Percentiles rank a stretch among this genome's conserved stretches.
phyloP scores from a whole-genome alignment of 768 basidiomycete species.

The Lanmaoa pseudosensibilis region DNA sequence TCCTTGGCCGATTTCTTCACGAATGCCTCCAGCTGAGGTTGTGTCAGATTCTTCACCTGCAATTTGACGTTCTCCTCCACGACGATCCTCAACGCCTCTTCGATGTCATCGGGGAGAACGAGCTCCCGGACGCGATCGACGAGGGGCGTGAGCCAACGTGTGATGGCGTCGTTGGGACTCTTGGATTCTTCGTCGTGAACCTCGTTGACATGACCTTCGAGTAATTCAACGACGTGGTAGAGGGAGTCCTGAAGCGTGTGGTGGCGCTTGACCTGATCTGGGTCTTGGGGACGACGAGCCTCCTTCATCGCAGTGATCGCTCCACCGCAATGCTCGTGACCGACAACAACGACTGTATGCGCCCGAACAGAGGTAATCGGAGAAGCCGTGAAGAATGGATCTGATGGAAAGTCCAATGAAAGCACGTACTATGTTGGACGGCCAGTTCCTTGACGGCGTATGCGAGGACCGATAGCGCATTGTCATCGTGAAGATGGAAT shows the following conservation, averaged over 20 bases:
- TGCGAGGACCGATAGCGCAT: conserved; percentile 63
- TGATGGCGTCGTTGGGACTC: conserved; percentile 49
- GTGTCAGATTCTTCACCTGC: conserved; percentile 49
- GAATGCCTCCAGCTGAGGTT: conserved; percentile 39
- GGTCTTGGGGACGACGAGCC: conserved; percentile 1
- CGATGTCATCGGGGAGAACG: conserved; percentile 28
- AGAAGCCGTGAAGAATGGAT: background rate
- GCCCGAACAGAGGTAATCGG: background rate
- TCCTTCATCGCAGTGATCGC: conserved; percentile 42
- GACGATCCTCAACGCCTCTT: conserved; percentile 32
- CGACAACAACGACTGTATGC: conserved; percentile 68
- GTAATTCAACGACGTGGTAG: conserved; percentile 3
- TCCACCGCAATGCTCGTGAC: conserved; percentile 83
- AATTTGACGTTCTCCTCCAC: conserved; percentile 60
- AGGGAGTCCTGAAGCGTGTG: conserved; percentile 18
- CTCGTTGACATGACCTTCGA: conserved; percentile 17
- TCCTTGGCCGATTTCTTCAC: conserved; percentile 35
- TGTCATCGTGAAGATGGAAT: conserved; percentile 69
- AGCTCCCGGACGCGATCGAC: conserved; percentile 49
- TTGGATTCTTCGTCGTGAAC: conserved; percentile 16
- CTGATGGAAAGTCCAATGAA: background rate
- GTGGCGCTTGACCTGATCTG: background rate
- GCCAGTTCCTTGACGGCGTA: conserved; percentile 70
- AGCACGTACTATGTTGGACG: conserved; percentile 67
- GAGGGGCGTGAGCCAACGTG: conserved; percentile 72